Percentiles rank a stretch among this genome's conserved stretches.
These are phyloP conservation scores for Linnemannia exigua DNA, from an alignment of 192 early-diverging fungal genomes.

Conservation along the genomic window DNA sequence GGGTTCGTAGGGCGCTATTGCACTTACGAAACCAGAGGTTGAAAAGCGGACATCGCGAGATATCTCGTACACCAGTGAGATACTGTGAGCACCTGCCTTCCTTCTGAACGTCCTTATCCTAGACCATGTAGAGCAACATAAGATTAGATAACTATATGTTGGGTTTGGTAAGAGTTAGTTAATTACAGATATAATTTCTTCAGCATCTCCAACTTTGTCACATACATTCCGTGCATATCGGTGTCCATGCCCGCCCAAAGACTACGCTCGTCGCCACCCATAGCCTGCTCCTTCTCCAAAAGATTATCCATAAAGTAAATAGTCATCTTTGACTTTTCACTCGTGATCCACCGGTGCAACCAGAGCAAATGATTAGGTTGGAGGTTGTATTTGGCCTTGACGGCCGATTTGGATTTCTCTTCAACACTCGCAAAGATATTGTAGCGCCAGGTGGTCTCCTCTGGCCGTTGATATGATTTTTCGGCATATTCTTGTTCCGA, in stretches of 20 bases:
- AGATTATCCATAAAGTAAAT: conserved; percentile 65
- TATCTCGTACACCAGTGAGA: conserved; percentile 64
- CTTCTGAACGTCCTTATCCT: conserved; percentile 63
- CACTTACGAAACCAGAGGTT: conserved; percentile 58
- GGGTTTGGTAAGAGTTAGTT: background rate
- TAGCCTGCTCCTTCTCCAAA: conserved; percentile 60
- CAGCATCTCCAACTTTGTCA: background rate
- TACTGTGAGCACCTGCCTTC: conserved; percentile 58
- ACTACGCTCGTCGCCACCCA: conserved; percentile 58
- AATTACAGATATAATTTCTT: background rate
- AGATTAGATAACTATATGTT: background rate
- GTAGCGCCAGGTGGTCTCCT: conserved; percentile 37
- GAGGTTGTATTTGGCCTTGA: conserved; percentile 51
- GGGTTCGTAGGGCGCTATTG: conserved; percentile 60
- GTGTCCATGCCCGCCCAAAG: conserved; percentile 62
- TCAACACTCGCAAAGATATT: conserved; percentile 31
- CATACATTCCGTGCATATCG: conserved; percentile 64
- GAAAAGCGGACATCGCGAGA: conserved; percentile 55
- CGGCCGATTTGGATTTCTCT: conserved; percentile 46
- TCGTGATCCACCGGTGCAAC: conserved; percentile 58
- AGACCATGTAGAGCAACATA: background rate
- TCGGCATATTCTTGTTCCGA: conserved; percentile 64
- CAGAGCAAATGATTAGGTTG: conserved; percentile 59
- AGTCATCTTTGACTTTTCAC: conserved; percentile 65
- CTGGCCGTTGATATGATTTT: conserved; percentile 29